Evolutionary conservation across 805 yeast genomes (phyloP), one percentile per base, ranked within the genome.

Genomic region (Teunomyces lycoperdinae): DNA sequence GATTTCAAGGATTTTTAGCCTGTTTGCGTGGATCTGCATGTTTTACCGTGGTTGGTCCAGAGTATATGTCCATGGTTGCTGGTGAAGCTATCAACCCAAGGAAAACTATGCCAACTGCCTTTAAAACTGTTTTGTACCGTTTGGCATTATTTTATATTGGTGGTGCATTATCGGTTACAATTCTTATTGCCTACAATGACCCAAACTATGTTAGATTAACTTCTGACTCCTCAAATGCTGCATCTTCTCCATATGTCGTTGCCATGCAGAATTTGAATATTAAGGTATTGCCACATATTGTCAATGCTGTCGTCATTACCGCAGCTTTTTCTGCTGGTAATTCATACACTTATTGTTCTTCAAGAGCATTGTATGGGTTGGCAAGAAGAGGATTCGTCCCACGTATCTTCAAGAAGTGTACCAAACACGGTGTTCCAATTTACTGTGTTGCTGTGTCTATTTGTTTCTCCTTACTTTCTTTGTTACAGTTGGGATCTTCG

Each of bases 31-130:
- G 80, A 50, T 50, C 53, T 4, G 96, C 96, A 6, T 73, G 86
- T 27, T 89, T 85, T 62, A 85, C 94, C 13, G 82, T 87, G 53
- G 88, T 88, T 3, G 96, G 96, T 0, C 95, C 96, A 1, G 96
- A 89, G 64, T 86, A 87, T 57, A 79, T 89, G 31, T 78, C 92
- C 1, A 84, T 87, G 87, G 81, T 88, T 30, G 95, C 96, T 2
- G 89, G 95, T 42, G 96, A 89, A 62, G 81, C 88, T 2, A 70
- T 77, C 30, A 73, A 82, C 55, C 95, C 96, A 8, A 76, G 92
- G 45, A 78, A 78, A 46, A 81, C 81, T 5, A 69, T 89, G 61
- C 90, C 94, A n/a, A 76, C 75, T 29, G 96, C 96, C 0, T 87
- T 84, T 71, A 84, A 80, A 53, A 85, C 85, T 47, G 89, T 89